Evolutionary conservation across 805 yeast genomes (phyloP).

Genomic region (Naumovozyma castellii): DNA sequence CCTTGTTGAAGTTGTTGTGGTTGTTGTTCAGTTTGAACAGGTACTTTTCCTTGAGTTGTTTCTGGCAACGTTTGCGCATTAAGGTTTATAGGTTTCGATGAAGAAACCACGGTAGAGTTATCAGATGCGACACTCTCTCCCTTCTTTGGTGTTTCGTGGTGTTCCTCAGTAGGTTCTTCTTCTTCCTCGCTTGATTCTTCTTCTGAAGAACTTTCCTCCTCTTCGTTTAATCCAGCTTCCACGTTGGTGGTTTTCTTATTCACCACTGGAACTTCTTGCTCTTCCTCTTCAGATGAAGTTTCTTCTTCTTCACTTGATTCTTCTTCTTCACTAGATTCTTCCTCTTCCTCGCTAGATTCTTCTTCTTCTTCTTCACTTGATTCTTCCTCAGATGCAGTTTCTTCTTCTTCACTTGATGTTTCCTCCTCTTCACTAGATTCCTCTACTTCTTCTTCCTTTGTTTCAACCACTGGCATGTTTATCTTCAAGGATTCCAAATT

Average conservation of each 20-base stretch:
- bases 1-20: constrained; percentile 15
- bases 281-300: too few relatives aligned
- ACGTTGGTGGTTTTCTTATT: too few relatives aligned
- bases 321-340: constrained; percentile 2
- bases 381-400: constrained; percentile 7
- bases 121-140: constrained; percentile 6
- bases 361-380: too few relatives aligned
- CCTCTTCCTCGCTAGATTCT: constrained; percentile 4
- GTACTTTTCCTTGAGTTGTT: constrained; percentile 1
- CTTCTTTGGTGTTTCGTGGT: constrained; percentile 2
- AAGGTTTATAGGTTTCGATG: neutral
- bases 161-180: constrained; percentile 4
- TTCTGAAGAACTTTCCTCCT: constrained; percentile 2
- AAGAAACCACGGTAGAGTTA: neutral
- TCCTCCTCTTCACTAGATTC: constrained; percentile 12
- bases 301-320: constrained; percentile 6
- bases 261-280: too few relatives aligned
- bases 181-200: constrained; percentile 2
- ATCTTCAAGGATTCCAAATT: constrained; percentile 26
- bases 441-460: constrained; percentile 5
- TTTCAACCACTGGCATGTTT: constrained; percentile 17
- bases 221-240: constrained; percentile 2
- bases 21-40: constrained; percentile 6
- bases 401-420: constrained; percentile 4
- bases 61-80: constrained; percentile 1